Base-by-base conservation (phyloP, 495 filamentous ascomycete genomes). In the Penicillium lividum region DNA sequence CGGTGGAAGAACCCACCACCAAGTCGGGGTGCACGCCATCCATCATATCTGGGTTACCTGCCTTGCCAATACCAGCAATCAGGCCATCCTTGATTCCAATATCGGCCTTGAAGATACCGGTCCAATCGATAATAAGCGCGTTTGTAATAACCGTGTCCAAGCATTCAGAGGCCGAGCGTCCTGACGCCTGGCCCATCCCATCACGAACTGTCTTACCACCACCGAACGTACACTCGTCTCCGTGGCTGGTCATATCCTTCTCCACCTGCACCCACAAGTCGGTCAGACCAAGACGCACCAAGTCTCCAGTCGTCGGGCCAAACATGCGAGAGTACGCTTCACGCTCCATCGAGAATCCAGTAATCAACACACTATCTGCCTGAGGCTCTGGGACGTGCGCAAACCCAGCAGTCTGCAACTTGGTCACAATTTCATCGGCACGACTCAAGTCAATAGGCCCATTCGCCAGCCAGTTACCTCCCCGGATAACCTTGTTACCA, bases 1-100 rank as follows among this genome's bases (percentile, higher is more conserved):
- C 94, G 0, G 94, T 98, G 56, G 91, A 92, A 34, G 86, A 86
- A 3, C 95, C 94, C 13, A 98, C 86, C 4, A 97, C 76, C 84
- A 98, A 84, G 42, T 85, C 80, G 3, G 81, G 77, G 60, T 88
- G 81, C 16, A 98, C 92, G 4, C 89, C 89, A 36, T 92, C 87
- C 95, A 98, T 98, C 36, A 96, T 83, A 75, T 98, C 95, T 3
- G 94, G 94, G 64, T 98, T 98, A 15, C 94, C 94, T 15, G 93
- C 91, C 73, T 98, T 98, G 34, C 94, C 94, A 63, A 98, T 95
- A 3, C 88, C 94, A 43, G 86, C 87, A 70, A 98, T 97, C 5
- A 89, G 56, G 1, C 94, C 93, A 55, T 93, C 73, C 68, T 93
- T 96, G 65, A 98, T 87, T 34, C 95, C 94, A 71, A 98, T 94